These are phyloP conservation scores for Zygosaccharomyces sapae DNA, from an alignment of 1,139 yeast genomes.

Conservation along the genomic window DNA sequence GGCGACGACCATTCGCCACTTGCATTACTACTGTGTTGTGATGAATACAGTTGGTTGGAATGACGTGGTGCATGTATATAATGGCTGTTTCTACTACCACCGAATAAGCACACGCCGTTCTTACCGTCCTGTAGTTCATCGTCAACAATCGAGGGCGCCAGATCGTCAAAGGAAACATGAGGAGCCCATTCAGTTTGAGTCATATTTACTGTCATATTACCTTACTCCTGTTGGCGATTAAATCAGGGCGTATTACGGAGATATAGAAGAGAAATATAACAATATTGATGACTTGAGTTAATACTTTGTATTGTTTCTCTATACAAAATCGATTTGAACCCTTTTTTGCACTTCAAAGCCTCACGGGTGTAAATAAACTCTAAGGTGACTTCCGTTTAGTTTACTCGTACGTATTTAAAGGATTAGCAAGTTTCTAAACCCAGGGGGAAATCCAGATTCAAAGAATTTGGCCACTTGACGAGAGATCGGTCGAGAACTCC, in stretches of 20 bases:
- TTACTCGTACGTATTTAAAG: no score
- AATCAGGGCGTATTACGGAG: background rate
- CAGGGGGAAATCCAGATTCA: background rate
- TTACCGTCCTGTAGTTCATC: slow-evolving; percentile 27
- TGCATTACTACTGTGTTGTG: background rate
- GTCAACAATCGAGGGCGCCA: slow-evolving; percentile 33
- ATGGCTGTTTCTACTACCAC: no score
- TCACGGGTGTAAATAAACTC: background rate
- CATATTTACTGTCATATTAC: background rate
- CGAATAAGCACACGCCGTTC: no score
- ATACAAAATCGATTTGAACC: no score
- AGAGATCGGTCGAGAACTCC: background rate
- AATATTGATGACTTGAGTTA: background rate
- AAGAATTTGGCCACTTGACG: background rate
- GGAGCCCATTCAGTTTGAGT: slow-evolving; percentile 16
- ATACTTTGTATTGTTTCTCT: background rate
- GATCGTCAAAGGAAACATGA: slow-evolving; percentile 35
- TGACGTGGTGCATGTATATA: slow-evolving; percentile 26
- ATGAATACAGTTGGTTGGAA: slow-evolving; percentile 26
- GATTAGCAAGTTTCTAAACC: background rate
- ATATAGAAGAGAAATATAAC: background rate
- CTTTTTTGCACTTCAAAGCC: background rate
- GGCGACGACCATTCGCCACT: slow-evolving; percentile 1
- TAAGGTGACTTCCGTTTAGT: background rate
- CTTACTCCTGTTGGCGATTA: background rate